Conservation (phyloP, 441 rosid species). For the Erodium trifolium region DNA sequence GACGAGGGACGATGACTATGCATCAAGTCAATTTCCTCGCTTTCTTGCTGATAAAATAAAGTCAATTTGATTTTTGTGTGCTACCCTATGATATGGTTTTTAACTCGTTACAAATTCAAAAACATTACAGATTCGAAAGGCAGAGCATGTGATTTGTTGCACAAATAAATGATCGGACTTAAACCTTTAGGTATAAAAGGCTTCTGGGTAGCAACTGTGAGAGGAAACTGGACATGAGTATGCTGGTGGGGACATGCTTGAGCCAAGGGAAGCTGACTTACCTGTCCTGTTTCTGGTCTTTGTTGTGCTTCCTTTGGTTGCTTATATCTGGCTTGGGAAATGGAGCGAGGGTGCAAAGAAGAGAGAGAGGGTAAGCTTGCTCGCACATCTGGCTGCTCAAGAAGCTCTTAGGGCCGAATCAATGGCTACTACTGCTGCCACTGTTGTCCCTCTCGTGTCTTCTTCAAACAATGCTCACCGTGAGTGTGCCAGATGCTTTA, state of each 20-base stretch:
- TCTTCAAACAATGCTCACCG: constrained; percentile 37
- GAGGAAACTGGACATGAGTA: constrained; percentile 58
- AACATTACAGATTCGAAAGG: background rate
- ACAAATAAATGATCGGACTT: constrained; percentile 11
- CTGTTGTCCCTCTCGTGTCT: constrained; percentile 30
- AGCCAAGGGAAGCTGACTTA: constrained; percentile 84
- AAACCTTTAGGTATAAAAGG: constrained; percentile 26
- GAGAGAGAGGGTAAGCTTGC: constrained; percentile 50
- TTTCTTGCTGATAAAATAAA: too few relatives aligned
- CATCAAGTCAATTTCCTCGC: too few relatives aligned
- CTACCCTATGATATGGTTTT: too few relatives aligned
- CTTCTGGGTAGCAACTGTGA: constrained; percentile 22
- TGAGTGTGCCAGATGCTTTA: constrained; percentile 61
- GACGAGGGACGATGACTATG: background rate
- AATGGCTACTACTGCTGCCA: constrained; percentile 27
- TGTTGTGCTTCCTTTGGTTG: constrained; percentile 75
- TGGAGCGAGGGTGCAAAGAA: constrained; percentile 68
- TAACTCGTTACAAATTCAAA: background rate
- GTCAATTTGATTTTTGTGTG: too few relatives aligned
- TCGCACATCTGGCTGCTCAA: constrained; percentile 68
- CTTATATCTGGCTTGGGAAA: constrained; percentile 67
- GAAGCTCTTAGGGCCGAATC: constrained; percentile 59
- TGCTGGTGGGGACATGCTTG: constrained; percentile 76
- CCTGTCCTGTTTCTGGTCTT: constrained; percentile 66
- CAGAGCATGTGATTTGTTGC: background rate